Percentiles rank a stretch among this genome's conserved stretches.
phyloP scores from a whole-genome alignment of 192 early-diverging fungal genomes.

The Lobosporangium transversale region DNA sequence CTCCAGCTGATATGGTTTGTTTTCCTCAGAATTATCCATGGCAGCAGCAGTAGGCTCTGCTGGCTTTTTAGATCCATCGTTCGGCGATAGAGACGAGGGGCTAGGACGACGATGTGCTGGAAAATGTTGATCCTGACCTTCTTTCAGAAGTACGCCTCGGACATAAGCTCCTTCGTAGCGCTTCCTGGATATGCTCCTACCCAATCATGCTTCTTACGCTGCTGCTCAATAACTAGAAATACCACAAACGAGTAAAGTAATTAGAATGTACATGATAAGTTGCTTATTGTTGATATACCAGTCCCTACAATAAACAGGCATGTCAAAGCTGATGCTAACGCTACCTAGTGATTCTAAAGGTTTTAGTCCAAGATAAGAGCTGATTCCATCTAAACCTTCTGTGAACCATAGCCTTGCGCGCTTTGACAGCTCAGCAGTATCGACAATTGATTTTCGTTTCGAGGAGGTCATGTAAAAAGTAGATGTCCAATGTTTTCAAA shows the following conservation, averaged over 20 bases:
- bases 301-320: too few species aligned
- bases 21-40: not conserved
- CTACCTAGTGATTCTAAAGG: slow-evolving; percentile 11
- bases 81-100: not conserved
- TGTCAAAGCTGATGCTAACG: too few species aligned
- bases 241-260: too few species aligned
- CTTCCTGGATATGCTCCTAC: slow-evolving; percentile 37
- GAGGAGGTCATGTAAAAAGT: slow-evolving; percentile 2
- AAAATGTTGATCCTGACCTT: slow-evolving; percentile 7
- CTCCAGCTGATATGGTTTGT: slow-evolving; percentile 33
- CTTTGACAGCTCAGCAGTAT: slow-evolving; percentile 13
- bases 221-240: slow-evolving; percentile 18
- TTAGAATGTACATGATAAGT: too few species aligned
- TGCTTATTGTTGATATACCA: too few species aligned
- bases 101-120: not conserved
- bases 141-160: slow-evolving; percentile 3
- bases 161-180: slow-evolving; percentile 4
- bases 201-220: slow-evolving; percentile 20
- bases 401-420: slow-evolving; percentile 22
- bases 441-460: slow-evolving; percentile 30
- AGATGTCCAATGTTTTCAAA: too few species aligned
- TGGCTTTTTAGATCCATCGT: not conserved
- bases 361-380: slow-evolving; percentile 17
- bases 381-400: slow-evolving; percentile 20
- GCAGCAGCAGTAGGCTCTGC: not conserved